Evolutionary conservation across 2,329 filamentous ascomycete species (phyloP).

Genomic region (Fusarium illudens): DNA sequence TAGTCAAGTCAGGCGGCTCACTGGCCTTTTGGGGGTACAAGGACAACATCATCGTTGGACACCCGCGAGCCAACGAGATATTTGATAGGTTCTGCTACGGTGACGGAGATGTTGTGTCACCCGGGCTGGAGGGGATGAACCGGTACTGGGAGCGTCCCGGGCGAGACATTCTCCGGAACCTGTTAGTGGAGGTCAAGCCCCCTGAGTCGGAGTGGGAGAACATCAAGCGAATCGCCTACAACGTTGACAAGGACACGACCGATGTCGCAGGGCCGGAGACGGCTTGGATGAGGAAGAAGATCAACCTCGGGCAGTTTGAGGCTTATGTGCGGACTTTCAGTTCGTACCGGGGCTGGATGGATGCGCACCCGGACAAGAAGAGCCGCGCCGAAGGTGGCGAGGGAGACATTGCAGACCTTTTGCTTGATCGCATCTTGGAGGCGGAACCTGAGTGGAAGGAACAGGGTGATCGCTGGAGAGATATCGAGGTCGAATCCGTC

Average conservation of each 20-base stretch:
- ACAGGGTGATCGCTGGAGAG: slow-evolving; percentile 58
- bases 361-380: slow-evolving; percentile 60
- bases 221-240: slow-evolving; percentile 61
- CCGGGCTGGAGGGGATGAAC: slow-evolving; percentile 60
- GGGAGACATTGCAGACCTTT: slow-evolving; percentile 69
- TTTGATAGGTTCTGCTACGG: slow-evolving; percentile 66
- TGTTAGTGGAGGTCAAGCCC: slow-evolving; percentile 61
- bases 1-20: slow-evolving; percentile 63
- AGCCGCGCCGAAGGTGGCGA: slow-evolving; percentile 61
- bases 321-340: slow-evolving; percentile 70
- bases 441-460: slow-evolving; percentile 62
- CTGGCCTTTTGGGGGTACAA: slow-evolving; percentile 74
- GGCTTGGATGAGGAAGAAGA: slow-evolving; percentile 61
- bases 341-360: slow-evolving; percentile 65
- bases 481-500: slow-evolving; percentile 64
- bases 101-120: slow-evolving; percentile 50
- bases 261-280: slow-evolving; percentile 45
- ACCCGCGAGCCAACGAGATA: slow-evolving; percentile 60
- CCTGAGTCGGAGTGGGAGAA: slow-evolving; percentile 61
- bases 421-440: slow-evolving; percentile 66
- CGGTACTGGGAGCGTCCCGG: slow-evolving; percentile 70
- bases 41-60: slow-evolving; percentile 67
- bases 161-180: slow-evolving; percentile 60
- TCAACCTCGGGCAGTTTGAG: slow-evolving; percentile 67
- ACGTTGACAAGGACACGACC: slow-evolving; percentile 57